Conservation (phyloP, 768 basidiomycete species). For the Suillus luteus region DNA sequence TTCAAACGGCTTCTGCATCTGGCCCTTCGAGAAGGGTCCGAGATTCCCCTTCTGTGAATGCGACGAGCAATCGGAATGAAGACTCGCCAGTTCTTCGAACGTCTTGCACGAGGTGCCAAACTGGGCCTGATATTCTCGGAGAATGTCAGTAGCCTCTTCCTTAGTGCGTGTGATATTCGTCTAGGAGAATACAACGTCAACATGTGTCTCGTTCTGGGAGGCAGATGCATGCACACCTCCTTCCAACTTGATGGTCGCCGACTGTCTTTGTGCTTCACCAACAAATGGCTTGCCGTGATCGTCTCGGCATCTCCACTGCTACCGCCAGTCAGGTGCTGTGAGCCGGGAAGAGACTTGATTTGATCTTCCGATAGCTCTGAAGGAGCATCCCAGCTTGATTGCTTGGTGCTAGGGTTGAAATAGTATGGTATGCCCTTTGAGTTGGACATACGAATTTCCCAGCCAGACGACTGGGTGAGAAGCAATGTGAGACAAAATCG, state of each 20-base stretch:
- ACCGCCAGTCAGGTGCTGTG: conserved; percentile 43
- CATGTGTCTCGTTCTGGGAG: conserved; percentile 4
- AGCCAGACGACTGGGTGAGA: conserved; percentile 33
- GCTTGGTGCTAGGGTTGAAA: conserved; percentile 69
- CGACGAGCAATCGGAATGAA: conserved; percentile 89
- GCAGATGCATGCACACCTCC: conserved; percentile 52
- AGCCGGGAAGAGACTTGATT: conserved; percentile 65
- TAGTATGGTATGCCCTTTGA: conserved; percentile 84
- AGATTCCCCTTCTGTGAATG: conserved; percentile 84
- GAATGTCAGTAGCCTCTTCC: conserved; percentile 84
- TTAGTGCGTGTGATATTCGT: conserved; percentile 80
- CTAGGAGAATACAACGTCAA: conserved; percentile 37
- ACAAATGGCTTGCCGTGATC: conserved; percentile 94
- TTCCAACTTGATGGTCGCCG: conserved; percentile 83
- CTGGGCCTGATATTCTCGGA: conserved; percentile 57
- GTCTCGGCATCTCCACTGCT: conserved; percentile 36
- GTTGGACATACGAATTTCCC: conserved; percentile 89
- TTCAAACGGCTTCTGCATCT: conserved; percentile 99
- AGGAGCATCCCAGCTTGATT: conserved; percentile 84
- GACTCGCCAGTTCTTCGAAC: conserved; percentile 75
- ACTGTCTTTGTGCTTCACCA: conserved; percentile 88
- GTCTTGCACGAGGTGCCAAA: conserved; percentile 43
- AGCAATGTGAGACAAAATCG: not conserved
- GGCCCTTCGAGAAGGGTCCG: conserved; percentile 78
- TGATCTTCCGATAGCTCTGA: conserved; percentile 60